These are phyloP conservation scores for Colletotrichum endophyticum DNA, from an alignment of 2,329 filamentous ascomycete species.

Conservation along the genomic window DNA sequence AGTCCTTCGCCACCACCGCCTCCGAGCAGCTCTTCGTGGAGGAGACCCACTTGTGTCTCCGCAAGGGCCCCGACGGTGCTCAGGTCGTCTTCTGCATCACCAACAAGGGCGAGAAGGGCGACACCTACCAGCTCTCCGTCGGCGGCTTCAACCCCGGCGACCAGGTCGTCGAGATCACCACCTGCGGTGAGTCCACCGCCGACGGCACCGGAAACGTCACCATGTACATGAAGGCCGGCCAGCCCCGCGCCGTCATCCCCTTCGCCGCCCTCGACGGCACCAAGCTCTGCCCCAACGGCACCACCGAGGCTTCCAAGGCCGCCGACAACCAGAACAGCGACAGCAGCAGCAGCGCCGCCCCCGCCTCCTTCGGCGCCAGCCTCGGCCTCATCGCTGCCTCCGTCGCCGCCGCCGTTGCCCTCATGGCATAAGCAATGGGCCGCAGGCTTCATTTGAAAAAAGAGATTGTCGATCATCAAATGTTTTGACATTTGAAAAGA, in stretches of 20 bases:
- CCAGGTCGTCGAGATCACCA: conserved; percentile 9
- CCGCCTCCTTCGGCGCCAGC: conserved; percentile 2
- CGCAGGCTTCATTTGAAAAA: not conserved
- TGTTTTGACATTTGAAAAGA: not conserved
- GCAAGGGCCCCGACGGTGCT: conserved; percentile 14
- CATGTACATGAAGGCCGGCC: conserved; percentile 14
- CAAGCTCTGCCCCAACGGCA: conserved; percentile 11
- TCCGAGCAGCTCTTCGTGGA: conserved; percentile 19
- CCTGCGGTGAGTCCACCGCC: conserved; percentile 6
- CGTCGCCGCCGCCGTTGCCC: conserved; percentile 5
- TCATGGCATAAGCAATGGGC: conserved; percentile 5
- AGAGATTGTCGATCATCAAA: not conserved
- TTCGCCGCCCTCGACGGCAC: not conserved
- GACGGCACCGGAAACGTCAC: conserved; percentile 19
- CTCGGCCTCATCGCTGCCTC: conserved; percentile 4
- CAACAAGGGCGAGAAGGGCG: conserved; percentile 19
- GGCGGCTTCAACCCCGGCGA: conserved; percentile 17
- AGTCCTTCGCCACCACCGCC: conserved; percentile 1
- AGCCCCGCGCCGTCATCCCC: conserved; percentile 11
- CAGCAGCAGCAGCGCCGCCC: not conserved
- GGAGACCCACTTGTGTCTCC: conserved; percentile 14
- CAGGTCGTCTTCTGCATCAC: conserved; percentile 20
- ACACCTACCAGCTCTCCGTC: conserved; percentile 7
- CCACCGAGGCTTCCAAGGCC: not conserved
- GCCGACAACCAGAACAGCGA: not conserved